These are phyloP conservation scores for Cytospora paraplurivora DNA, from an alignment of 2,329 filamentous ascomycete species.

Conservation along the genomic window DNA sequence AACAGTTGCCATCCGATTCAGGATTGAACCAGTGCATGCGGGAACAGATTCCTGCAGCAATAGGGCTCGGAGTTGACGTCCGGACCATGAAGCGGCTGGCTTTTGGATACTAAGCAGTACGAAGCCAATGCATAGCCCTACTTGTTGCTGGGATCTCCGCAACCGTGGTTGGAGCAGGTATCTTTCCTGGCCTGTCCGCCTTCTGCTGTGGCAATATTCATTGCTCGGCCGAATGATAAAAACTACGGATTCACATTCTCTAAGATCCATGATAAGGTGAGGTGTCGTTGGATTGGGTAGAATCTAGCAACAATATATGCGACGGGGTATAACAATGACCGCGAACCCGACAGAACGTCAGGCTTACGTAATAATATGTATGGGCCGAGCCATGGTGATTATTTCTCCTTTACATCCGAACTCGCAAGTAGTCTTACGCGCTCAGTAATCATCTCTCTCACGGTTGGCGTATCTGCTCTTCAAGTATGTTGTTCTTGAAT, in stretches of 20 bases:
- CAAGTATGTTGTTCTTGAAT: not conserved
- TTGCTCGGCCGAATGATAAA: no score
- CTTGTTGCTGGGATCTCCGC: no score
- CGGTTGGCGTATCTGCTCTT: not conserved
- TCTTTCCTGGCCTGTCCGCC: no score
- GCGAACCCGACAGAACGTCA: slow-evolving; percentile 19
- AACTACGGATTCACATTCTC: no score
- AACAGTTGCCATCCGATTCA: slow-evolving; percentile 31
- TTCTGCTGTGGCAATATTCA: no score
- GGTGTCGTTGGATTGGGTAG: not conserved
- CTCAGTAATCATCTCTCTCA: slow-evolving; percentile 1
- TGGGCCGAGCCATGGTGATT: slow-evolving; percentile 20
- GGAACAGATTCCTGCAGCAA: slow-evolving; percentile 26
- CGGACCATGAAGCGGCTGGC: slow-evolving; percentile 35
- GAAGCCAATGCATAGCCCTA: no score
- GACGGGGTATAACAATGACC: not conserved
- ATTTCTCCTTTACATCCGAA: slow-evolving; percentile 3
- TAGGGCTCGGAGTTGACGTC: slow-evolving; percentile 28
- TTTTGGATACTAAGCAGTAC: slow-evolving; percentile 45
- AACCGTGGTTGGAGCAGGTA: no score
- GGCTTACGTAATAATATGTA: slow-evolving; percentile 23
- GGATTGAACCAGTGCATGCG: slow-evolving; percentile 26
- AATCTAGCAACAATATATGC: not conserved
- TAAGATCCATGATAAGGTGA: not conserved
- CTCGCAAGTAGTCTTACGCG: not conserved